A percentile compares a stretch with the other conserved stretches of the same genome.
phyloP scores from a whole-genome alignment of 352 stramenopile genomes.

The Phytophthora lateralis region DNA sequence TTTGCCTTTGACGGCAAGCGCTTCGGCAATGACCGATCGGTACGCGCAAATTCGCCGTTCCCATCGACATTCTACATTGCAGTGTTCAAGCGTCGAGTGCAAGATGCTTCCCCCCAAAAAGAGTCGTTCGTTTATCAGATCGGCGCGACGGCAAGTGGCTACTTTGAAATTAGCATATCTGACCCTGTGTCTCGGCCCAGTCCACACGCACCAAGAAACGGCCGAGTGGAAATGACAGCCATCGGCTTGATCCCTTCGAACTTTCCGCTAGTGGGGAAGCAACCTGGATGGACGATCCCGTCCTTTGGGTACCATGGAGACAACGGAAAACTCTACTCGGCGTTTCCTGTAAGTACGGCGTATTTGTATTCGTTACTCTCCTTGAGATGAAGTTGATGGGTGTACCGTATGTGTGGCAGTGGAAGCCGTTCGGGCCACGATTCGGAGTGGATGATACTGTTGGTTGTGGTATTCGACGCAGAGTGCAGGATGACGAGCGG shows the following conservation, averaged over 20 bases:
- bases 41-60: slow-evolving; percentile 76
- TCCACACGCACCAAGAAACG: slow-evolving; percentile 14
- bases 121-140: slow-evolving; percentile 44
- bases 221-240: slow-evolving; percentile 50
- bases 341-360: slow-evolving; percentile 39
- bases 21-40: slow-evolving; percentile 66
- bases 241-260: slow-evolving; percentile 57
- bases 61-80: slow-evolving; percentile 54
- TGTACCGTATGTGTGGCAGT: slow-evolving; percentile 30
- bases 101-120: slow-evolving; percentile 6
- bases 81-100: slow-evolving; percentile 45
- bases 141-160: slow-evolving; percentile 58
- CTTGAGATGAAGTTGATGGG: background rate
- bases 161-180: slow-evolving; percentile 78
- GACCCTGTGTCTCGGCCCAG: slow-evolving; percentile 22
- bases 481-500: slow-evolving; percentile 31
- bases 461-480: slow-evolving; percentile 63
- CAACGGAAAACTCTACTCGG: slow-evolving; percentile 68
- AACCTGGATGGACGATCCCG: slow-evolving; percentile 66
- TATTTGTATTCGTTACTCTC: background rate
- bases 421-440: slow-evolving; percentile 45
- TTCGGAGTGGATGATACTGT: slow-evolving; percentile 74
- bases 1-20: slow-evolving; percentile 54
- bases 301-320: slow-evolving; percentile 86
- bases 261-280: slow-evolving; percentile 66